These are phyloP conservation scores for Cercospora sojina DNA, from an alignment of 2,329 filamentous ascomycete genomes.

Conservation along the genomic window DNA sequence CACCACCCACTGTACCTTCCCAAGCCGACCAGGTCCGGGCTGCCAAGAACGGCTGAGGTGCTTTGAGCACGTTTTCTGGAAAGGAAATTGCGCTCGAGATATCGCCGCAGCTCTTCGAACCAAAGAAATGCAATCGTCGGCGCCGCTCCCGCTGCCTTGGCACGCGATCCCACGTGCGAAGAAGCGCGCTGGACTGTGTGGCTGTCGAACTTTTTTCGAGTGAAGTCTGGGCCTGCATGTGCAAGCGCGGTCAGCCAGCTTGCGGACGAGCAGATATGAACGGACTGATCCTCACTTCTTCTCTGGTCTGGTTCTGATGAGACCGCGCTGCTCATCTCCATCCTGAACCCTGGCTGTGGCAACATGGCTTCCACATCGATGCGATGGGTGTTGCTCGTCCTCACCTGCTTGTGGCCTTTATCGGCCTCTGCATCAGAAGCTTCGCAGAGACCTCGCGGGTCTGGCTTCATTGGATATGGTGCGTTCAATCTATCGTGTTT, in stretches of 20 bases:
- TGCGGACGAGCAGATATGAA: not conserved
- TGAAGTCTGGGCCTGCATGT: not conserved
- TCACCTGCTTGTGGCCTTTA: not conserved
- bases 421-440: conserved; percentile 6
- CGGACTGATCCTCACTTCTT: not conserved
- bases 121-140: not conserved
- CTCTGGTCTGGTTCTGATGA: not conserved
- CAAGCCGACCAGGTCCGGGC: not conserved
- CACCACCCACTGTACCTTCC: not conserved
- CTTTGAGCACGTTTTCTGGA: conserved; percentile 4
- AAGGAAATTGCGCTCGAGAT: not conserved
- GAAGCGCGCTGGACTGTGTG: not conserved
- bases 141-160: not conserved
- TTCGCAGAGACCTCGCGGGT: not conserved
- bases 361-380: not conserved
- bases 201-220: not conserved
- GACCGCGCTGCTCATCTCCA: not conserved
- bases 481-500: not conserved
- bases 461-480: conserved; percentile 12
- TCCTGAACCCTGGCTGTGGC: not conserved
- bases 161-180: not conserved
- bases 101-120: not conserved
- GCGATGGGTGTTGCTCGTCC: not conserved
- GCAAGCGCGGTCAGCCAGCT: not conserved
- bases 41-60: conserved; percentile 5